Conservation (phyloP, 176 grass and related monocot species). For the Rhynchospora pubera region DNA sequence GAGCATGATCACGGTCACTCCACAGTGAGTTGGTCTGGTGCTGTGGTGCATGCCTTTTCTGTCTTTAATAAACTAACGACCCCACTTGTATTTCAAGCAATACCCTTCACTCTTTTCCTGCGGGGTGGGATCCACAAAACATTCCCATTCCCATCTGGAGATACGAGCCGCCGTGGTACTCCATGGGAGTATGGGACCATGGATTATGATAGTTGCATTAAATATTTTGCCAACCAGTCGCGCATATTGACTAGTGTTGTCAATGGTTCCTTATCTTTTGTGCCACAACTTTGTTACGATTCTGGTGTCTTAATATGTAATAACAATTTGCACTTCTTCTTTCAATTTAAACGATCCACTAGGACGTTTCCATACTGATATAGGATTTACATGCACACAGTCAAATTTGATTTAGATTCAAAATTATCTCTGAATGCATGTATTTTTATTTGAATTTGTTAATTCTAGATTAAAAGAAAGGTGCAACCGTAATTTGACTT, state of each 20-base stretch:
- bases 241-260: not conserved
- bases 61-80: slow-evolving; percentile 15
- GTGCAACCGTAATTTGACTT: no score
- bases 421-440: no score
- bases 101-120: slow-evolving; percentile 2
- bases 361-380: no score
- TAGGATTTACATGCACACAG: no score
- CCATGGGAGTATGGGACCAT: no score
- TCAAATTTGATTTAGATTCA: no score
- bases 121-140: not conserved
- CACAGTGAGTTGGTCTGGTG: not conserved
- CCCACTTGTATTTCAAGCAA: slow-evolving; percentile 2
- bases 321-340: no score
- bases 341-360: no score
- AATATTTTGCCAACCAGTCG: not conserved
- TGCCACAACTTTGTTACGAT: not conserved
- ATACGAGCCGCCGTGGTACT: not conserved
- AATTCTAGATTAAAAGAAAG: no score
- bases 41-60: not conserved
- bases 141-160: not conserved
- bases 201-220: slow-evolving; percentile 10
- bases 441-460: no score
- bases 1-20: not conserved
- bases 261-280: not conserved
- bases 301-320: no score